Evolutionary conservation across 805 yeast species (phyloP).

Genomic region (Kazachstania kunashirensis): DNA sequence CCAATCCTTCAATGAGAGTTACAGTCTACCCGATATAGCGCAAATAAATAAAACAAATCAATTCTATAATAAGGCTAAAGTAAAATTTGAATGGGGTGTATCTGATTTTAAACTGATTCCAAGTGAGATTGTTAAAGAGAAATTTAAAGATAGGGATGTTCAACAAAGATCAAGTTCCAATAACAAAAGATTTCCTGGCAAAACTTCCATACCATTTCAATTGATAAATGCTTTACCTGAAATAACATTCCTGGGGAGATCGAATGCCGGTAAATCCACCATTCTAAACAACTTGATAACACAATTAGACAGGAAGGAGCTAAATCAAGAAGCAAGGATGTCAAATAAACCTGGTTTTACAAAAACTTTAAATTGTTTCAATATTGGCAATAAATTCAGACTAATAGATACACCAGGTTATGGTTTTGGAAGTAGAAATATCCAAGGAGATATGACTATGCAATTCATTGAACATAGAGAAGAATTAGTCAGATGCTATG

Average conservation of each 20-base stretch:
- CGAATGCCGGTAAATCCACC: slow-evolving; percentile 83
- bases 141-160: slow-evolving; percentile 3
- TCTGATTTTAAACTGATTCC: slow-evolving; percentile 48
- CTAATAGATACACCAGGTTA: slow-evolving; percentile 87
- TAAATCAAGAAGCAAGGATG: slow-evolving; percentile 40
- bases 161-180: slow-evolving; percentile 13
- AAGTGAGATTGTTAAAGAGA: slow-evolving; percentile 16
- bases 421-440: slow-evolving; percentile 54
- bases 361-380: slow-evolving; percentile 59
- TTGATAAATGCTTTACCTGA: slow-evolving; percentile 49
- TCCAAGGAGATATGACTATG: slow-evolving; percentile 62
- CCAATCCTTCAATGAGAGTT: slow-evolving; percentile 10
- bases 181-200: slow-evolving; percentile 17
- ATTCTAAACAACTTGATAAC: slow-evolving; percentile 53
- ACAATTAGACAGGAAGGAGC: slow-evolving; percentile 25
- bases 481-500: slow-evolving; percentile 46
- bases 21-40: slow-evolving; percentile 12
- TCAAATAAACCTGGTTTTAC: slow-evolving; percentile 50
- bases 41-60: slow-evolving; percentile 25
- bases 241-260: slow-evolving; percentile 64
- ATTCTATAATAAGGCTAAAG: slow-evolving; percentile 40
- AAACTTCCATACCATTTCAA: slow-evolving; percentile 24
- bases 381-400: slow-evolving; percentile 51
- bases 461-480: slow-evolving; percentile 50
- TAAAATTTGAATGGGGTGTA: slow-evolving; percentile 52